These are phyloP conservation scores for Chlorella sorokiniana DNA, from an alignment of 139 green algal genomes.

Conservation along the genomic window DNA sequence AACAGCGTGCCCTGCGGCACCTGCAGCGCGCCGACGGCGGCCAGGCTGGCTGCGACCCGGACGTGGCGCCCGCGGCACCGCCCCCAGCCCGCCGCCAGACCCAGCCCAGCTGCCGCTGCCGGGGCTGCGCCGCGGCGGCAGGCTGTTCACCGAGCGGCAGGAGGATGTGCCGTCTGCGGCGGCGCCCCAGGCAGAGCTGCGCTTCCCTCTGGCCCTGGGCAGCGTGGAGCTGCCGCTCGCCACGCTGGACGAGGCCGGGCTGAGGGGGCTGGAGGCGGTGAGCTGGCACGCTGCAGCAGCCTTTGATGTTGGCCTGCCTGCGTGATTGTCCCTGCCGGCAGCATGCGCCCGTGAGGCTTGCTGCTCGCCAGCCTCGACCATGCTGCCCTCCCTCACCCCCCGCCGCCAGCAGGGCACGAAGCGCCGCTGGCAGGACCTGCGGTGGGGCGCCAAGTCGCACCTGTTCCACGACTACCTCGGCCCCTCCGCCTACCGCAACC, in stretches of 20 bases:
- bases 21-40: neutral
- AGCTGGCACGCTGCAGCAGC: neutral
- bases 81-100: slow-evolving; percentile 27
- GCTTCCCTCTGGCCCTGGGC: slow-evolving; percentile 2
- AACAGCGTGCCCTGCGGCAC: neutral
- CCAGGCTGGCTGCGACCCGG: neutral
- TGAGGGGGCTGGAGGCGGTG: neutral
- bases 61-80: too few relatives aligned
- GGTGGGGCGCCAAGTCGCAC: slow-evolving; percentile 1
- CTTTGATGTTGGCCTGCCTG: too few relatives aligned
- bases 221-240: slow-evolving; percentile 13
- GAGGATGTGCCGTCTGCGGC: slow-evolving; percentile 3
- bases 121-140: neutral
- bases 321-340: too few relatives aligned
- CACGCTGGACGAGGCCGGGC: neutral
- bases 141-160: slow-evolving; percentile 6
- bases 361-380: neutral
- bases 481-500: neutral
- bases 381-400: neutral
- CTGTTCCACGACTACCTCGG: slow-evolving; percentile 15
- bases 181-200: neutral
- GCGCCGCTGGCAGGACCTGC: neutral
- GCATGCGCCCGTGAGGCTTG: neutral
- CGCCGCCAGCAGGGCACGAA: neutral
- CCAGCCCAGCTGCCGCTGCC: slow-evolving; percentile 19